Base-by-base conservation (phyloP, 2,329 filamentous ascomycete species). In the Phaeomoniella chlamydospora region DNA sequence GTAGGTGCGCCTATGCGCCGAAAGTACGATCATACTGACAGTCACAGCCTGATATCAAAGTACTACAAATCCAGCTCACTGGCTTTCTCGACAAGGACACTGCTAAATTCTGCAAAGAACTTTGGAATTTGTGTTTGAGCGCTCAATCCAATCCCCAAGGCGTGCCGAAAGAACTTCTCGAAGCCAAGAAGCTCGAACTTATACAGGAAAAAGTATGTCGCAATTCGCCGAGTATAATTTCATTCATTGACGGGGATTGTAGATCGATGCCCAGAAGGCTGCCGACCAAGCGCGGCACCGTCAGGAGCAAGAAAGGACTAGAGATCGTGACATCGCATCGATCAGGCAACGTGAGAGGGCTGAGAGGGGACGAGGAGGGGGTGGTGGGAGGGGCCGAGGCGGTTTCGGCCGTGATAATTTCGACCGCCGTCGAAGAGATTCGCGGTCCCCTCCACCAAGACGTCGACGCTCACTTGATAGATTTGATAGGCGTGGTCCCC, bases 1-100 rank as follows among this genome's bases (percentile, higher is more conserved):
- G 87, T 94, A 63, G 47, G 81, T 69, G 13, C n/a, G 18, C 15
- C 15, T 22, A 18, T 32, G 11, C 33, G 22, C 10, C 32, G 16
- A 38, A 6, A 5, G 17, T 30, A 13, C 13, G 9, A 39, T 9
- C 18, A 42, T 48, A 15, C 52, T 46, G 9, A 63, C 55, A 3
- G 44, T 16, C 40, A 29, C 48, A 96, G 87, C 90, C 88, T 44
- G 85, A 96, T 55, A 90, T 96, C 59, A 98, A 96, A 61, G 76
- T 80, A 32, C 70, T 96, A 37, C 90, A 98, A 54, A 94, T 94
- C 47, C 81, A 92, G 50, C 77, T 98, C 43, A 90, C 84, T 1
- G 90, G 88, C 2, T 98, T 98, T 50, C 73, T 98, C 46, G 87
- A 94, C 50, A 88, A 92, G 56, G 85, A 96, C 46, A 90, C 86